Percentiles rank a stretch among this genome's conserved stretches.
Conservation (phyloP, 345 rosid species). For the Chamaenerion angustifolium region DNA sequence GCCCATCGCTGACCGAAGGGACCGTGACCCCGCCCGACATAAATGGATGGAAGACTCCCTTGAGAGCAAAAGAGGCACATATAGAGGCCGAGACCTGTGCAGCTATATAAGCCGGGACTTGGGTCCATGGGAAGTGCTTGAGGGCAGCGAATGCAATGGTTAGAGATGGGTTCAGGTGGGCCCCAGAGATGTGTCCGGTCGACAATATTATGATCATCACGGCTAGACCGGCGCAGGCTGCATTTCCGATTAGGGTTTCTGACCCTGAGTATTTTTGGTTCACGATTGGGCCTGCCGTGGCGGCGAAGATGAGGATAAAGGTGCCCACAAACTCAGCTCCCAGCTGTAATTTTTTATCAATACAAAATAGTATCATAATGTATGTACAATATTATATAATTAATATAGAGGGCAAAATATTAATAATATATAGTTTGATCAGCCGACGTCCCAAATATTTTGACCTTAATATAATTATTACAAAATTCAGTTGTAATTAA, state of each 20-base stretch:
- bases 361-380: no score
- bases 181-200: conserved; percentile 94
- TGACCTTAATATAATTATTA: no score
- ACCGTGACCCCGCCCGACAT: conserved; percentile 93
- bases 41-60: conserved; percentile 70
- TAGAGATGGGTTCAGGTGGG: conserved; percentile 86
- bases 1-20: conserved; percentile 60
- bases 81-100: conserved; percentile 89
- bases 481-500: no score
- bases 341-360: conserved; percentile 23
- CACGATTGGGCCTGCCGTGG: conserved; percentile 90
- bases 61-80: conserved; percentile 88
- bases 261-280: conserved; percentile 66
- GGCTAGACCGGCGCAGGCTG: conserved; percentile 81
- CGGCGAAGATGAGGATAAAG: conserved; percentile 80
- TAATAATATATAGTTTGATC: no score
- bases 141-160: conserved; percentile 86
- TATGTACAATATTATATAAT: no score
- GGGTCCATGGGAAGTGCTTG: conserved; percentile 91
- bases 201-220: conserved; percentile 88
- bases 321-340: conserved; percentile 99
- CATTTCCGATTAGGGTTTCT: conserved; percentile 78
- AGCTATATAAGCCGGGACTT: conserved; percentile 77
- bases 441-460: no score
- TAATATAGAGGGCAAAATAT: no score